A percentile compares a stretch with the other conserved stretches of the same genome.
phyloP scores from a whole-genome alignment of 2,329 filamentous ascomycete genomes.

The Colletotrichum echinochloae region DNA sequence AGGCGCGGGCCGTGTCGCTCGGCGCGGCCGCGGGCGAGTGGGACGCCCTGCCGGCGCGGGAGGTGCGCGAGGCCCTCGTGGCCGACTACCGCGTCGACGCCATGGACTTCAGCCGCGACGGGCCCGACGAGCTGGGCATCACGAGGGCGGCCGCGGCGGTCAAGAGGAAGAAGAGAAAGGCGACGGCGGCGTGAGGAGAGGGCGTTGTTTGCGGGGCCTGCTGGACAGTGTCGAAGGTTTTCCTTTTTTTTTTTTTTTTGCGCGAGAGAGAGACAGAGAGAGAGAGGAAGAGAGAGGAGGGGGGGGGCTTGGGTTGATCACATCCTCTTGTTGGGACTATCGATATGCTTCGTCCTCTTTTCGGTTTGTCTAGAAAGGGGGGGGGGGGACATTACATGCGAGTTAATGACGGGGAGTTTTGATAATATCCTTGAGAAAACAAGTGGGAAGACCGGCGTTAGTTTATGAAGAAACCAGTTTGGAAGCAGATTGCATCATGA shows the following conservation, averaged over 20 bases:
- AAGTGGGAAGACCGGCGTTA: neutral
- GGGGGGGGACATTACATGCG: neutral
- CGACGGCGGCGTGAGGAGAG: neutral
- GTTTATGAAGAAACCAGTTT: neutral
- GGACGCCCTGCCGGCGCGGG: neutral
- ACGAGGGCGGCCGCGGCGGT: no score
- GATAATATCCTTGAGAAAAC: neutral
- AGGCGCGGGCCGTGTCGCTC: neutral
- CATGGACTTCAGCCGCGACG: conserved; percentile 3
- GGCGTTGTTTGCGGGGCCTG: neutral
- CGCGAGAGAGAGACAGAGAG: no score
- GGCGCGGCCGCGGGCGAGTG: neutral
- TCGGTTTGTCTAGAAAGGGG: neutral
- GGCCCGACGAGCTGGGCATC: neutral
- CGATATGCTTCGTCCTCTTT: neutral
- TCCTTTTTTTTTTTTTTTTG: no score
- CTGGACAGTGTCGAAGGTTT: neutral
- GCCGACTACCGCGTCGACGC: conserved; percentile 10
- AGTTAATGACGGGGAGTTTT: neutral
- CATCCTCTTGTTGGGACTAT: neutral
- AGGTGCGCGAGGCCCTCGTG: neutral
- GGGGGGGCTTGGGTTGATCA: neutral
- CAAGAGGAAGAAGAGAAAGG: neutral
- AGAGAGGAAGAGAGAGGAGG: no score
- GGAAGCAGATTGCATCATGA: neutral